Evolutionary conservation across 2,329 filamentous ascomycete species (phyloP), one percentile per base, ranked within the genome.

Genomic region (Arthrobotrys sinensis): DNA sequence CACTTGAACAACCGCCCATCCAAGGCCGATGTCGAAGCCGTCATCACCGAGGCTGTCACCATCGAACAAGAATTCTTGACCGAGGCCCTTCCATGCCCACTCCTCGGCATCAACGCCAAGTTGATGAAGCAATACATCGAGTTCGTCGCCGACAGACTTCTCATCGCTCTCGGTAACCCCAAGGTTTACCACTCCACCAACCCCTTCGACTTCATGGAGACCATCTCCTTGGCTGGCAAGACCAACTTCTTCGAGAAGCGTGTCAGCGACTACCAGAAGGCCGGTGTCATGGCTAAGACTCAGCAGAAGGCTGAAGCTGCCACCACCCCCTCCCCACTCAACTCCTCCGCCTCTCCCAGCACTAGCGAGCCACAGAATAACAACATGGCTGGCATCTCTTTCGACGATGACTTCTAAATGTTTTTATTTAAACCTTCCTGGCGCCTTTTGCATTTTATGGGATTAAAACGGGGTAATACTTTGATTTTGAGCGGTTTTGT

Each of bases 221-320:
- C 97, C 87, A 99, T 99, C 86, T 98, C 96, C 21, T 90, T 99
- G 10, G 93, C 94, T 65, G 96, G 96, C 86, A 99, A 99, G 92
- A 99, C 96, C 85, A 99, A 99, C 91, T 99, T 99, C 90, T 99
- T 99, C 85, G 96, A 99, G 92, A 99, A 99, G 92, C 93, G 96
- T 82, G 96, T 99, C 73, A 96, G 92, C 85, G 96, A 99, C 84
- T 99, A 99, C 90, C 96, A 99, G 87, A 99, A 99, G 90, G 94
- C 96, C 43, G 96, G 96, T 88, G 95, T 99, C 85, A 97, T 99
- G 93, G 91, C 91, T 83, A 94, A 92, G 87, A 92, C 91, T 82
- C 94, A 94, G 88, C 91, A 92, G 86, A 91, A 92, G 85, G 85
- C 84, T 80, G 80, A 82, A 60, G 84, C 85, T 11, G 1, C 45